phyloP scores from a whole-genome alignment of 768 basidiomycete species.

The Termitomyces titanicus region DNA sequence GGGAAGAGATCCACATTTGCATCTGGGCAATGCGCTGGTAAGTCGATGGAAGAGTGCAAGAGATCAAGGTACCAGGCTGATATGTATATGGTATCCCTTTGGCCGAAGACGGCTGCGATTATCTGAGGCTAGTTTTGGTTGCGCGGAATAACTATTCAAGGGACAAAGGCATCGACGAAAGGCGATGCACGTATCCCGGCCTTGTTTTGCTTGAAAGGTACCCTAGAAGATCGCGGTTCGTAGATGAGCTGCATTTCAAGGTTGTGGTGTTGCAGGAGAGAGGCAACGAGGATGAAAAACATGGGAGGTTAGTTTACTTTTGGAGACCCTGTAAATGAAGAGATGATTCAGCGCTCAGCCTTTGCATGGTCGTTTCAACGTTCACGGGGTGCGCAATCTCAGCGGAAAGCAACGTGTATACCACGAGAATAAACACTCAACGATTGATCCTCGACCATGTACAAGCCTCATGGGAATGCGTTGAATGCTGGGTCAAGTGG shows the following conservation, averaged over 20 bases:
- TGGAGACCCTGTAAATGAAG: too few species aligned
- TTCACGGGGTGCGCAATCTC: neutral
- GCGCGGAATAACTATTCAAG: too few species aligned
- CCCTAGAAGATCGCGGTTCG: too few species aligned
- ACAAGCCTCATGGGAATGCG: conserved; percentile 1
- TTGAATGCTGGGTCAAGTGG: neutral
- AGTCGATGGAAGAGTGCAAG: neutral
- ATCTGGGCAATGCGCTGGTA: too few species aligned
- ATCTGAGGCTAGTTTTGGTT: too few species aligned
- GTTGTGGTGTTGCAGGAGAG: neutral
- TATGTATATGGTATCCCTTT: neutral
- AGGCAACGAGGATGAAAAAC: neutral
- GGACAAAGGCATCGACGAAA: neutral
- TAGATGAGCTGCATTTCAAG: neutral
- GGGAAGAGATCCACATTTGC: too few species aligned
- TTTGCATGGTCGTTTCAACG: too few species aligned
- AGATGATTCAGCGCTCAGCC: too few species aligned
- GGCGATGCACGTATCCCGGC: neutral
- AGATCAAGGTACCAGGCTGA: neutral
- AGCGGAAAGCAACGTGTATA: neutral
- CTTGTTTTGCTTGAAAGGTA: neutral
- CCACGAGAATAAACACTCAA: neutral
- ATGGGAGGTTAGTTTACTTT: too few species aligned
- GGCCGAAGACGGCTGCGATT: neutral
- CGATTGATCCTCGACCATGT: neutral